Evolutionary conservation across 768 basidiomycete species (phyloP), one percentile per base, ranked within the genome.

Genomic region (Tricholoma furcatifolium): DNA sequence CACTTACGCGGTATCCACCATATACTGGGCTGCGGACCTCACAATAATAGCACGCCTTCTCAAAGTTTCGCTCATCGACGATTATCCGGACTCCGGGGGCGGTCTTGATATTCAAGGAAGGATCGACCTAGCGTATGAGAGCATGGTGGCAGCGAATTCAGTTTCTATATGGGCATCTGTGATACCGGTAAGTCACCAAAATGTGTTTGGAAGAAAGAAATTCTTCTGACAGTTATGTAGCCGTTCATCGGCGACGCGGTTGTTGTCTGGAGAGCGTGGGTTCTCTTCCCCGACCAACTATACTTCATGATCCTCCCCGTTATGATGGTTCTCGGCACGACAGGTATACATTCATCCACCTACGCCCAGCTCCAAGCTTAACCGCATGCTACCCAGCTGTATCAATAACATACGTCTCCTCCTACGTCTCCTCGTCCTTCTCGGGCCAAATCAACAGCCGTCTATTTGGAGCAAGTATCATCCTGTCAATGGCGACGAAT

Each of bases 191-290:
- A 3, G 44, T 21, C 10, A 30, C 20, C 14, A 5, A 11, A 9
- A 6, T 46, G n/a, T 7, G 1, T 35, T 11, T 4, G 14, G 17
- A 17, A 3, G 11, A 62, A 60, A 44, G 69, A 59, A 31, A 65
- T 61, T 7, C 56, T 53, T 0, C 63, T 52, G 10, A 20, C 43
- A 9, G 42, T 40, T 9, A 61, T n/a, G n/a, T 61, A 41, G 54
- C 48, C 54, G 2, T 21, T 55, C n/a, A 50, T 55, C 31, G 46
- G 54, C 24, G 54, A 55, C 21, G 47, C 43, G 7, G 49, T 55
- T 2, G 54, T 55, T 8, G 46, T 55, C 12, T 55, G 54, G 54
- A 43, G 54, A 17, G 54, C 48, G 6, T 55, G 48, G 48, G 47
- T 45, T 23, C 44, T 50, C 4, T 55, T 45, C 34, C 44, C 42